Conservation (phyloP, 31 red algal species). For the Endocladia muricata region DNA sequence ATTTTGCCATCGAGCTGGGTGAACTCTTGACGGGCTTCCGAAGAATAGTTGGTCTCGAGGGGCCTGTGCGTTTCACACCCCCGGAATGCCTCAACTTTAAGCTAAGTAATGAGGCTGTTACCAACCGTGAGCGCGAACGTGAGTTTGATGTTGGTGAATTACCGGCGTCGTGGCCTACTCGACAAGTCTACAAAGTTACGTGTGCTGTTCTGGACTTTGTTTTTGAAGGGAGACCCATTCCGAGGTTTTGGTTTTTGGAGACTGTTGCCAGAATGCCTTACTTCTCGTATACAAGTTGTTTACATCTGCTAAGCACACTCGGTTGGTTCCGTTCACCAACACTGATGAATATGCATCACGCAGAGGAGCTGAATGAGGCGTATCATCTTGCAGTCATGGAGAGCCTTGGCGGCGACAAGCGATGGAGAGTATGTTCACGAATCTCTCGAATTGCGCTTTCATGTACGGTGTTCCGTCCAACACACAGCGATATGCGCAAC, state of each 20-base stretch:
- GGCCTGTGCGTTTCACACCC: slow-evolving; percentile 29
- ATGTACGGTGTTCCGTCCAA: no score
- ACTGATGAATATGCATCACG: slow-evolving; percentile 82
- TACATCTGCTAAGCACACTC: slow-evolving; percentile 88
- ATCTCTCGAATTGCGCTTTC: no score
- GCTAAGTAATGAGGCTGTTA: slow-evolving; percentile 33
- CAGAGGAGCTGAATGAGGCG: slow-evolving; percentile 89
- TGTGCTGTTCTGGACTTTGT: slow-evolving; percentile 65
- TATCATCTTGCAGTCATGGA: slow-evolving; percentile 93
- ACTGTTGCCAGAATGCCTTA: slow-evolving; percentile 97
- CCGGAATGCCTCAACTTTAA: slow-evolving; percentile 54
- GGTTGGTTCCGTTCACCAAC: slow-evolving; percentile 81
- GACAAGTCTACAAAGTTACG: slow-evolving; percentile 44
- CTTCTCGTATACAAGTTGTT: slow-evolving; percentile 85
- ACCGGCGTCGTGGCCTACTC: slow-evolving; percentile 4
- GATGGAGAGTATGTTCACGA: slow-evolving; percentile 79
- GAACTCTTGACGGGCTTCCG: slow-evolving; percentile 19
- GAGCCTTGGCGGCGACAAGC: slow-evolving; percentile 80
- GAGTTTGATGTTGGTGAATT: slow-evolving; percentile 15
- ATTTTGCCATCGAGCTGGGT: slow-evolving; percentile 38
- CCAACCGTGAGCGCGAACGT: slow-evolving; percentile 36
- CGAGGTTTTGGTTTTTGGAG: slow-evolving; percentile 92
- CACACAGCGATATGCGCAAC: no score
- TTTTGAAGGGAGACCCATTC: slow-evolving; percentile 61
- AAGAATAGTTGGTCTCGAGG: slow-evolving; percentile 15